phyloP scores from a whole-genome alignment of 2,329 filamentous ascomycete genomes.

The Paraphoma chrysanthemicola region DNA sequence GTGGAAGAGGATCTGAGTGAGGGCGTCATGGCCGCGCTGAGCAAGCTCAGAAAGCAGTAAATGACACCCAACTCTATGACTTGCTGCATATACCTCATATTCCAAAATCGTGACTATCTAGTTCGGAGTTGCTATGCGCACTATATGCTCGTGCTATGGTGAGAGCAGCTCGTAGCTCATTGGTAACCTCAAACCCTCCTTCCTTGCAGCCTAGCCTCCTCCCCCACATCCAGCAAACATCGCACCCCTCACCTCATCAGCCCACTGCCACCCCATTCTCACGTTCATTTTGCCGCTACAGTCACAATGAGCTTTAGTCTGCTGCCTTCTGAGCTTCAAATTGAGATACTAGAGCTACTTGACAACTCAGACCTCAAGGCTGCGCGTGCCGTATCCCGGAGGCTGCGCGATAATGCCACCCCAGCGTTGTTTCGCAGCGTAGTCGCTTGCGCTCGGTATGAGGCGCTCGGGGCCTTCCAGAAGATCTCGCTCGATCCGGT shows the following conservation, averaged over 20 bases:
- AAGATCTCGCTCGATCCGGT: conserved; percentile 30
- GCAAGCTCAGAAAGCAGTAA: conserved; percentile 57
- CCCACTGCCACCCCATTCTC: background rate
- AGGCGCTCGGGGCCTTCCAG: conserved; percentile 36
- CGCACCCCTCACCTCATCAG: background rate
- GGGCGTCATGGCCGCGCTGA: conserved; percentile 65
- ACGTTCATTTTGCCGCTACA: background rate
- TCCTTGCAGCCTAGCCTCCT: conserved; percentile 1
- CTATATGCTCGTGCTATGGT: background rate
- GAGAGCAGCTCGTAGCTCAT: background rate
- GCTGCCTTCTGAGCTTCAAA: conserved; percentile 38
- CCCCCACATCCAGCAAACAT: conserved; percentile 3
- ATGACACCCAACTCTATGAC: background rate
- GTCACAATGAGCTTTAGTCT: conserved; percentile 10
- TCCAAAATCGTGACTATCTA: too few species aligned
- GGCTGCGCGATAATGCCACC: conserved; percentile 30
- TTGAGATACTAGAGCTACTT: conserved; percentile 36
- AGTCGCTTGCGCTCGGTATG: conserved; percentile 36
- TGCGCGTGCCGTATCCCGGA: conserved; percentile 25
- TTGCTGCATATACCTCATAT: too few species aligned
- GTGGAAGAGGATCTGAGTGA: conserved; percentile 59
- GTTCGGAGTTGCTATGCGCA: too few species aligned
- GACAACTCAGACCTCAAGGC: conserved; percentile 29
- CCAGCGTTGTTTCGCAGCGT: conserved; percentile 32
- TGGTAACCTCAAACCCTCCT: background rate